Percentiles rank a stretch among this genome's conserved stretches.
phyloP scores from a whole-genome alignment of 345 rosid species.

The Aquilaria sinensis region DNA sequence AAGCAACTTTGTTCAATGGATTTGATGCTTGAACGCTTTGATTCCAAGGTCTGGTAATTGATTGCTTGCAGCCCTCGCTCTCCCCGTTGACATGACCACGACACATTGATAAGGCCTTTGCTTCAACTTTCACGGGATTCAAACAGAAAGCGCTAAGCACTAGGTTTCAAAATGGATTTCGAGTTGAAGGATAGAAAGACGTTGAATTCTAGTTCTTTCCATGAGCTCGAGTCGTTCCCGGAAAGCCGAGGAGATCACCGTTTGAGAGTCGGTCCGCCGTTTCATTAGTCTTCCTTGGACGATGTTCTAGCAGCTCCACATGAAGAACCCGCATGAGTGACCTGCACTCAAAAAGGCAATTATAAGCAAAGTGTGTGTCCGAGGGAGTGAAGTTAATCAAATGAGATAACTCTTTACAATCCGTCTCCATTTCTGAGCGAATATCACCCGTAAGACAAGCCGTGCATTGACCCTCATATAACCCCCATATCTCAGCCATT shows the following conservation, averaged over 20 bases:
- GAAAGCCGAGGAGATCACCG: slow-evolving; percentile 69
- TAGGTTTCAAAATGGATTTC: neutral
- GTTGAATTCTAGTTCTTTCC: slow-evolving; percentile 59
- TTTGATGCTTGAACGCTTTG: slow-evolving; percentile 34
- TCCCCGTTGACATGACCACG: slow-evolving; percentile 25
- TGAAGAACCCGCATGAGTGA: too few relatives aligned
- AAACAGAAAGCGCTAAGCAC: slow-evolving; percentile 1
- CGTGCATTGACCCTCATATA: too few relatives aligned
- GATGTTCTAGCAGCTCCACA: too few relatives aligned
- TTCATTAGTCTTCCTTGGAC: too few relatives aligned
- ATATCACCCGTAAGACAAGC: too few relatives aligned
- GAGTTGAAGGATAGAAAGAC: slow-evolving; percentile 63
- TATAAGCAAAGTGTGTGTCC: too few relatives aligned
- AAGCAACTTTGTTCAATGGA: slow-evolving; percentile 52
- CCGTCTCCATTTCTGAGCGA: too few relatives aligned
- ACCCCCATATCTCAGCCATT: too few relatives aligned
- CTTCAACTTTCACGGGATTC: slow-evolving; percentile 7
- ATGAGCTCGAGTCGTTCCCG: slow-evolving; percentile 57
- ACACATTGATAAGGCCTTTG: neutral
- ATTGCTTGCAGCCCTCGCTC: slow-evolving; percentile 59
- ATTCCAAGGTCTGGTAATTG: slow-evolving; percentile 36
- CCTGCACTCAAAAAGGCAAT: too few relatives aligned
- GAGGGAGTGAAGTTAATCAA: too few relatives aligned
- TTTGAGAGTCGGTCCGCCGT: slow-evolving; percentile 1
- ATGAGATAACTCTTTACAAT: too few relatives aligned